Conservation (phyloP, 345 rosid genomes). For the Melaleuca alternifolia region DNA sequence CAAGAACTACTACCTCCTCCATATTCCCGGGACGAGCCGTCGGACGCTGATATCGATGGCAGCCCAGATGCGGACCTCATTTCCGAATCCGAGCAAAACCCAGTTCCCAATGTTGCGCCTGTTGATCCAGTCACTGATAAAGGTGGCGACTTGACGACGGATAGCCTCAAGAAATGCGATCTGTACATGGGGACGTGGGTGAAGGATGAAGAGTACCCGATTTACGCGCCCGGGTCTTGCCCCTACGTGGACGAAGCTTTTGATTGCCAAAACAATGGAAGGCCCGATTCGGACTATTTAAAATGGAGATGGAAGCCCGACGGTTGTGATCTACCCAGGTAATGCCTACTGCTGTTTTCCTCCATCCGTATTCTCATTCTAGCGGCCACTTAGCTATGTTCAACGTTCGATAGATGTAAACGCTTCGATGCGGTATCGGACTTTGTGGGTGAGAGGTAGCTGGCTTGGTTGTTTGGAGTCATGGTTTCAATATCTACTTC, state of each 20-base stretch:
- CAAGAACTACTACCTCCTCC: background rate
- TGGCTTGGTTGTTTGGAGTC: background rate
- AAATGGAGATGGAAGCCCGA: slow-evolving; percentile 91
- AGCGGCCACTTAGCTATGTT: background rate
- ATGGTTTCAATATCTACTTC: background rate
- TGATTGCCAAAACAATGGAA: slow-evolving; percentile 78
- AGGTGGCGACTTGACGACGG: background rate
- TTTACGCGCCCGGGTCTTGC: slow-evolving; percentile 75
- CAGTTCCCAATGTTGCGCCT: slow-evolving; percentile 4
- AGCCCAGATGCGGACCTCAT: background rate
- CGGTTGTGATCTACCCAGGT: slow-evolving; percentile 93
- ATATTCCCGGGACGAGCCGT: background rate
- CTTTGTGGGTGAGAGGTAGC: background rate
- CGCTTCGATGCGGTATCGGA: background rate
- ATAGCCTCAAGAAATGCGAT: slow-evolving; percentile 43
- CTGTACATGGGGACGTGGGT: slow-evolving; percentile 72
- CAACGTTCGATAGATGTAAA: background rate
- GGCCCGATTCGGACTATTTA: slow-evolving; percentile 61
- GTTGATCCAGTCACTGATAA: background rate
- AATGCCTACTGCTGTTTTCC: background rate
- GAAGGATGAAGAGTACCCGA: slow-evolving; percentile 52
- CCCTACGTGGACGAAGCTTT: slow-evolving; percentile 84
- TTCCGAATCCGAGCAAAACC: slow-evolving; percentile 2
- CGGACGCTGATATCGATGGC: background rate
- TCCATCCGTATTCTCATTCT: background rate